These are phyloP conservation scores for Yamadazyma sp. DNA, from an alignment of 805 yeast species.

Conservation along the genomic window DNA sequence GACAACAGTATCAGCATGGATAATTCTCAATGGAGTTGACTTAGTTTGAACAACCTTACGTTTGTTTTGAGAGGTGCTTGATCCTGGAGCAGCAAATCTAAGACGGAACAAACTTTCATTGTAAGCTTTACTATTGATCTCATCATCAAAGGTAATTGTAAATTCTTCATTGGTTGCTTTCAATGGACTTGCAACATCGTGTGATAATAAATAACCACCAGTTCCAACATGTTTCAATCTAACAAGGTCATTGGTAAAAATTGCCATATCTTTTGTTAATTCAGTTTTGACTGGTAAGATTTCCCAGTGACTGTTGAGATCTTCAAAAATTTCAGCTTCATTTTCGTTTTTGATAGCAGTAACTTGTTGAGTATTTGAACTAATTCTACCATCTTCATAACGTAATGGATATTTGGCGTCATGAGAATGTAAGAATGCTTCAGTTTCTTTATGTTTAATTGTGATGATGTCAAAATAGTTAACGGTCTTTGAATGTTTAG, in stretches of 20 bases:
- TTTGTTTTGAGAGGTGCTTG: constrained; percentile 42
- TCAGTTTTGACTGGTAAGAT: constrained; percentile 58
- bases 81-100: constrained; percentile 43
- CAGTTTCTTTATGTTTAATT: constrained; percentile 76
- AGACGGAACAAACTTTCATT: constrained; percentile 79
- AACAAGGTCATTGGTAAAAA: constrained; percentile 67
- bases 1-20: constrained; percentile 85
- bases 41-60: constrained; percentile 62
- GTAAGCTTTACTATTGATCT: constrained; percentile 45
- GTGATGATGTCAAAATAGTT: constrained; percentile 76
- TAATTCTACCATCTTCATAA: constrained; percentile 93
- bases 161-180: constrained; percentile 93
- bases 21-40: constrained; percentile 62
- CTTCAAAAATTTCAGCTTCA: constrained; percentile 40
- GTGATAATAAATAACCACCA: constrained; percentile 76
- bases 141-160: constrained; percentile 65
- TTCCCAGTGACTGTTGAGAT: constrained; percentile 80
- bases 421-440: constrained; percentile 82
- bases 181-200: constrained; percentile 94
- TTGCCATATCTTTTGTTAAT: constrained; percentile 42
- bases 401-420: constrained; percentile 74
- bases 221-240: constrained; percentile 82
- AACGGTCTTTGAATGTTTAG: constrained; percentile 65
- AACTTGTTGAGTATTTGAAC: constrained; percentile 93
- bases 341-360: constrained; percentile 51